Evolutionary conservation across 257 asterid genomes (phyloP), one percentile per base, ranked within the genome.

Genomic region (Forsythia suspensa): DNA sequence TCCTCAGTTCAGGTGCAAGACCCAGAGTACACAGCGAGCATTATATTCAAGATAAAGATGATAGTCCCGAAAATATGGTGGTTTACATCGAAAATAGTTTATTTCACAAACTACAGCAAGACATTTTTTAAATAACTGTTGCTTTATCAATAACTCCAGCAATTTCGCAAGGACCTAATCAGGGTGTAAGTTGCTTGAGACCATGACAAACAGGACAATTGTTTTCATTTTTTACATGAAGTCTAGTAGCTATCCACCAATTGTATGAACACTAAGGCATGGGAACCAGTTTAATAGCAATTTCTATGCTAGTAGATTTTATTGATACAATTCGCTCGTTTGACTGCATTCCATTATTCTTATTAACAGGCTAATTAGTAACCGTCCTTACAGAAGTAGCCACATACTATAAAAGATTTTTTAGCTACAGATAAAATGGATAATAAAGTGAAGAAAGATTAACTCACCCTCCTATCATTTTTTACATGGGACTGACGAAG

Each of bases 401-500:
- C 3, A 65, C 72, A 34, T 75, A 41, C 6, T 38, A 67, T 21
- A 78, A 24, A 24, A 70, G 67, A 77, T 18, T 57, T 38, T 63
- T 77, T 24, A 70, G 74, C 83, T 59, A 36, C 8, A 65, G 63
- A 65, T 36, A 13, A 72, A 79, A 65, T 36, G 9, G 66, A 79
- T 15, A 36, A 55, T 13, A 29, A 73, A 21, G 52, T 52, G 6
- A 43, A 20, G 55, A 11, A 66, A 21, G 41, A 40, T 8, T 63
- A 55, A 75, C 87, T 81, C 72, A 84, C 85, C 81, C 83, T 80
- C 52, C 83, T 74, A 75, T 85, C 85, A 75, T 85, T 80, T 74
- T 73, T 85, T 8, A 66, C 84, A 79, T 79, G 86, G 80, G 88
- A 85, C 61, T 72, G 86, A 4, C 85, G 83, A n/a, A 79, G 85